These are phyloP conservation scores for Monosporozyma siamensis DNA, from an alignment of 805 yeast species.

Conservation along the genomic window DNA sequence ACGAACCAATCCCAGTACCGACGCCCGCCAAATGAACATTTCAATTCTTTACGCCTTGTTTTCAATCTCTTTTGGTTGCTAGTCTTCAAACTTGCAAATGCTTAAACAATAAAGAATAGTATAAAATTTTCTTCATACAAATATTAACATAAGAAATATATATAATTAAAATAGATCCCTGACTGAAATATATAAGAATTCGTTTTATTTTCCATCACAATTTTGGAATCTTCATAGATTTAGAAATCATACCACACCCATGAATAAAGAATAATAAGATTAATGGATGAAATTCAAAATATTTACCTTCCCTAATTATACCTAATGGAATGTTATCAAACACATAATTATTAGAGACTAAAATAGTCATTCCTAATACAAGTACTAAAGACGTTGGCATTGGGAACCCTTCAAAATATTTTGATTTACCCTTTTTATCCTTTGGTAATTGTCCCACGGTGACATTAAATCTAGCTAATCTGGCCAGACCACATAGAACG, in stretches of 20 bases:
- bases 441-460: constrained; percentile 90
- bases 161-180: no score
- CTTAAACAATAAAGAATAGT: no score
- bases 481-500: constrained; percentile 86
- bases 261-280: constrained; percentile 57
- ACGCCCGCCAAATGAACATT: no score
- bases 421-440: constrained; percentile 76
- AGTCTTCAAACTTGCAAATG: no score
- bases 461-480: constrained; percentile 92
- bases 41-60: no score
- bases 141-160: no score
- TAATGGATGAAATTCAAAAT: constrained; percentile 68
- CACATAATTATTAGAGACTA: constrained; percentile 46
- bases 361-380: constrained; percentile 62
- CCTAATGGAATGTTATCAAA: constrained; percentile 60
- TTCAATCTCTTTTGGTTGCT: no score
- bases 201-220: no score
- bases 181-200: no score
- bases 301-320: constrained; percentile 40
- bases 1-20: no score
- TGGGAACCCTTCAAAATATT: constrained; percentile 93
- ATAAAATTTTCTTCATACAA: no score
- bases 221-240: constrained; percentile 85
- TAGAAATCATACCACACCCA: constrained; percentile 88
- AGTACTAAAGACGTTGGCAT: constrained; percentile 79